phyloP scores from a whole-genome alignment of 2,329 filamentous ascomycete species.

The Hymenotorrendiella dingleyae region DNA sequence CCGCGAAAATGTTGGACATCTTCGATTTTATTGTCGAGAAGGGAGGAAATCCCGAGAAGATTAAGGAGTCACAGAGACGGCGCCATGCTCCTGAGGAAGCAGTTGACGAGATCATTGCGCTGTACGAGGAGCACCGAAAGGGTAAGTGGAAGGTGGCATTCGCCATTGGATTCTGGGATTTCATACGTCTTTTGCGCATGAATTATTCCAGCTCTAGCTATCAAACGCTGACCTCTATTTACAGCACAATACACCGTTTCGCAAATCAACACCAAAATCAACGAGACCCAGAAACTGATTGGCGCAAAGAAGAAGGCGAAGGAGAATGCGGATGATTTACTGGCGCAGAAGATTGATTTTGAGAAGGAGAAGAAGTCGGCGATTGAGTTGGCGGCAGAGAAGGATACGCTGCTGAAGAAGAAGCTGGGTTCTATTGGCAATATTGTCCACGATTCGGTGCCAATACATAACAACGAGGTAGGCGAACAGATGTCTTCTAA shows the following conservation, averaged over 20 bases:
- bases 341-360: slow-evolving; percentile 70
- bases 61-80: slow-evolving; percentile 84
- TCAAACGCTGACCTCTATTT: background rate
- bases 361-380: slow-evolving; percentile 78
- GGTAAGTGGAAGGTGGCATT: no score
- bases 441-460: slow-evolving; percentile 84
- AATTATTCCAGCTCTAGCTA: no score
- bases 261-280: slow-evolving; percentile 79
- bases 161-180: no score
- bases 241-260: slow-evolving; percentile 69
- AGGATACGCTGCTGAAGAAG: slow-evolving; percentile 65
- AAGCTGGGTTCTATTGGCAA: slow-evolving; percentile 86
- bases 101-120: slow-evolving; percentile 83
- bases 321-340: slow-evolving; percentile 75
- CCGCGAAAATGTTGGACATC: slow-evolving; percentile 67
- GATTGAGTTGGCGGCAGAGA: slow-evolving; percentile 67
- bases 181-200: background rate
- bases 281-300: slow-evolving; percentile 84
- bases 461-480: slow-evolving; percentile 75
- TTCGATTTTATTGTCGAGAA: slow-evolving; percentile 77
- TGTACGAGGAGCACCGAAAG: slow-evolving; percentile 80
- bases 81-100: slow-evolving; percentile 74
- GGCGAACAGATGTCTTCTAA: slow-evolving; percentile 6
- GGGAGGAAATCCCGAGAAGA: slow-evolving; percentile 84
- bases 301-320: slow-evolving; percentile 90